Conservation (phyloP, 495 filamentous ascomycete genomes). For the Penicillium coffeae region DNA sequence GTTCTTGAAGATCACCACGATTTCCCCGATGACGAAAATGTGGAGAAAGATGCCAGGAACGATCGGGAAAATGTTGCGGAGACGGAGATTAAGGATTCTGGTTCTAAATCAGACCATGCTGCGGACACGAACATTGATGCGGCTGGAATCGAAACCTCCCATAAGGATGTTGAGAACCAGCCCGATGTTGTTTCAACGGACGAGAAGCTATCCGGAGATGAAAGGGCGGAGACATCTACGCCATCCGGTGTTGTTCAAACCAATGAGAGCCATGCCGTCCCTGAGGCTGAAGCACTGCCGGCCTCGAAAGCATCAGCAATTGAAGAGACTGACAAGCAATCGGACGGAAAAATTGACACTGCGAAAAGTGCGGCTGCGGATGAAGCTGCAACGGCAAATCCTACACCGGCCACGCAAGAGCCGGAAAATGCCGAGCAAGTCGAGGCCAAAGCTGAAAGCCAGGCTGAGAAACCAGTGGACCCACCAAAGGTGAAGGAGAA, state of each 20-base stretch:
- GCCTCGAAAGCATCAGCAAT: not conserved
- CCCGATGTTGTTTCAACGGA: not conserved
- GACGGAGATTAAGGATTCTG: not conserved
- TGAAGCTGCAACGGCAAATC: not conserved
- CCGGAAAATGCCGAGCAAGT: not conserved
- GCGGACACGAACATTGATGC: not conserved
- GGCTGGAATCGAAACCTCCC: not conserved
- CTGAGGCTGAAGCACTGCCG: not conserved
- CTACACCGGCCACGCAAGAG: not conserved
- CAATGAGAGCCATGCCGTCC: not conserved
- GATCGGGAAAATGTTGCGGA: not conserved
- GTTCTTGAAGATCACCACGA: not conserved
- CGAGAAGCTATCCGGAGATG: not conserved
- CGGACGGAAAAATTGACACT: not conserved
- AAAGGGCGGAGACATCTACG: not conserved
- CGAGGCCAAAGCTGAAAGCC: not conserved
- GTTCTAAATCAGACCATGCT: not conserved
- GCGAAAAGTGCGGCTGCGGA: not conserved
- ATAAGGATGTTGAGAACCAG: not conserved
- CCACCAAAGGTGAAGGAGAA: constrained; percentile 7
- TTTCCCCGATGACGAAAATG: not conserved
- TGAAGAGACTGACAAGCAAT: not conserved
- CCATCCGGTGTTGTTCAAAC: not conserved
- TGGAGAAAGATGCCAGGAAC: not conserved
- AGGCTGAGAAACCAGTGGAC: not conserved